Evolutionary conservation across 257 asterid species (phyloP), one percentile per base, ranked within the genome.

Genomic region (Leptodermis oblonga): DNA sequence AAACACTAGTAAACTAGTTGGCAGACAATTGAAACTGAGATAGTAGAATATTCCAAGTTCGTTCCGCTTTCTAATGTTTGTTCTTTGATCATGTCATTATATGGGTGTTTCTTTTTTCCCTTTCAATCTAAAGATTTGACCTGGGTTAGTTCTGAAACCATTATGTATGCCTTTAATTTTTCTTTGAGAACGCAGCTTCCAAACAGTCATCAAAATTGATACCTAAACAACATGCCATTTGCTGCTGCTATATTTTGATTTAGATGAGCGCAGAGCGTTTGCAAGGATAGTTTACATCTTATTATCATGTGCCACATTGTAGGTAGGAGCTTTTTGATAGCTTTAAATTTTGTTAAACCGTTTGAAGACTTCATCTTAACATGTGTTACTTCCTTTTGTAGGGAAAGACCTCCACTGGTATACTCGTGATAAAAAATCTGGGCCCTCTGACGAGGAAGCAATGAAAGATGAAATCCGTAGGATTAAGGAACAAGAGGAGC

Each of bases 401-500:
- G 99, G 99, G 70, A 94, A 94, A 81, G 99, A 94, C 81, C 96
- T 94, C 62, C 78, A 81, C 55, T 94, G 97, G 99, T 94, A 94
- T 58, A 37, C 86, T 11, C 97, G 97, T 34, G 96, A 88, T 65
- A 94, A 94, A 70, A 87, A 87, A 9, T 82, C 90, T 37, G 74
- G 69, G 13, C 25, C 65, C 30, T 55, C 71, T 4, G 80, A 85
- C 70, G 61, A 75, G 36, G 95, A 88, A 37, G 95, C 95, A 12
- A 74, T 86, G 69, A 84, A 91, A 79, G 96, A 91, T 73, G 99
- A 94, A 88, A 82, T 89, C 77, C 81, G 69, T 71, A 89, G 96
- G 82, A 80, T 94, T 77, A 94, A 94, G 86, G 99, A 94, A 80
- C 97, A 94, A 67, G 99, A 94, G 82, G 97, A 94, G 85, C 97